phyloP scores from a whole-genome alignment of 2,329 filamentous ascomycete genomes.

The Zymoseptoria crescenta region DNA sequence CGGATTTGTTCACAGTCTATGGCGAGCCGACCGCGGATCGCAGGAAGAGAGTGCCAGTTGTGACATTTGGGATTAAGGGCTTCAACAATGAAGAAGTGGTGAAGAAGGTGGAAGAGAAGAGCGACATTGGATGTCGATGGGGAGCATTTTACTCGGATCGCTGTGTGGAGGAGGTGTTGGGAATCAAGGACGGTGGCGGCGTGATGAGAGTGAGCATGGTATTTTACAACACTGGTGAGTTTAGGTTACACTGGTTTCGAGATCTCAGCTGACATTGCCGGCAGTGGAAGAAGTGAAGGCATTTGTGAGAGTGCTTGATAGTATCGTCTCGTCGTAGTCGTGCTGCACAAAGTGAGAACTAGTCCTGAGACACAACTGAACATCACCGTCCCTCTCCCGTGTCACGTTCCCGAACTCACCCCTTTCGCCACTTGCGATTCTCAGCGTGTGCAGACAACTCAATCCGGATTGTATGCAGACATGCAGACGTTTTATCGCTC shows the following conservation, averaged over 20 bases:
- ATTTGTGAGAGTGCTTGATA: conserved; percentile 47
- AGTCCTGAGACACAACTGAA: too few relatives aligned
- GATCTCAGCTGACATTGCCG: conserved; percentile 2
- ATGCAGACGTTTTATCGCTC: too few relatives aligned
- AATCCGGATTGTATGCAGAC: too few relatives aligned
- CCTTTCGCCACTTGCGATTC: too few relatives aligned
- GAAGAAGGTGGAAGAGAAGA: conserved; percentile 52
- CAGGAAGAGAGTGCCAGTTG: conserved; percentile 51
- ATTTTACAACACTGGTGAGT: conserved; percentile 64
- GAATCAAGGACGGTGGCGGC: conserved; percentile 49
- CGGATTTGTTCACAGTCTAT: conserved; percentile 48
- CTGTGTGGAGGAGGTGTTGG: conserved; percentile 52
- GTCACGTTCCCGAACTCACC: too few relatives aligned
- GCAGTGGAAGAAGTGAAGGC: conserved; percentile 50
- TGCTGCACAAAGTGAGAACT: not conserved
- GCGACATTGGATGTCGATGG: conserved; percentile 56
- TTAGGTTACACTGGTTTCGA: too few relatives aligned
- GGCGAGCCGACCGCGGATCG: conserved; percentile 47
- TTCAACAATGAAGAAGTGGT: conserved; percentile 51
- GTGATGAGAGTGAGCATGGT: conserved; percentile 63
- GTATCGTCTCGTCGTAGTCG: conserved; percentile 27
- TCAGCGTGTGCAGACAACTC: too few relatives aligned
- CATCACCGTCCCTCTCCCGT: too few relatives aligned
- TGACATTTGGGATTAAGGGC: conserved; percentile 58
- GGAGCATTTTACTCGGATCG: conserved; percentile 63